Base-by-base conservation (phyloP, 2,329 filamentous ascomycete species). In the Alternaria gaisen region DNA sequence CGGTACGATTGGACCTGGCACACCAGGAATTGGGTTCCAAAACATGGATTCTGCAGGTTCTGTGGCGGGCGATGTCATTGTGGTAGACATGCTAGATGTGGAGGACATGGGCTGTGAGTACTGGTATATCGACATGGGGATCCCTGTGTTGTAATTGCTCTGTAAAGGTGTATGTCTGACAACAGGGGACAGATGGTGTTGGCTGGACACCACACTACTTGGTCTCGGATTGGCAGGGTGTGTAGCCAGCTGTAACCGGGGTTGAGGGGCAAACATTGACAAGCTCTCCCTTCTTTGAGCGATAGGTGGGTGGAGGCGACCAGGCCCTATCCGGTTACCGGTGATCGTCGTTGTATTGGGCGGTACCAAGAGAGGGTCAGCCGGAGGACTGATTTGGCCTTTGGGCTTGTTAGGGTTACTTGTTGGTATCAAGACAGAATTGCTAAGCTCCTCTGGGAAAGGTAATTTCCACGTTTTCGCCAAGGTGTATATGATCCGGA, bases 401-500 rank as follows among this genome's bases (percentile, higher is more conserved):
- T 46, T 53, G 20, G 58, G 46, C 20, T 58, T 62, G 7, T 65
- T 61, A 16, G 58, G 44, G 3, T 67, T 28, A 22, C 55, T 53
- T 54, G 62, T 60, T 30, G 74, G 66, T 58, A 79, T 18, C 46
- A 76, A 53, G 56, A 65, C 61, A 58, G 71, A 67, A 62, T 66
- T 57, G 57, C 70, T 40, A 61, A 79, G 44, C 30, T 74, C 75
- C 41, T 81, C 77, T 2, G 82, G 82, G 11, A 81, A 77, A 2
- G 76, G 69, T 30, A 83, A 71, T 28, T 79, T 76, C 82, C 82
- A 83, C 30, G 79, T 80, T 36, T 73, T 74, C 1, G 81, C 76
- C 18, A 83, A 68, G 9, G 77, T 72, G 28, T 79, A 70, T 26
- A 83, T 74, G 58, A 83, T 81, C 26, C 80, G 77, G 43, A 82